These are phyloP conservation scores for Agrocybe chaxingu DNA, from an alignment of 768 basidiomycete species.

Conservation along the genomic window DNA sequence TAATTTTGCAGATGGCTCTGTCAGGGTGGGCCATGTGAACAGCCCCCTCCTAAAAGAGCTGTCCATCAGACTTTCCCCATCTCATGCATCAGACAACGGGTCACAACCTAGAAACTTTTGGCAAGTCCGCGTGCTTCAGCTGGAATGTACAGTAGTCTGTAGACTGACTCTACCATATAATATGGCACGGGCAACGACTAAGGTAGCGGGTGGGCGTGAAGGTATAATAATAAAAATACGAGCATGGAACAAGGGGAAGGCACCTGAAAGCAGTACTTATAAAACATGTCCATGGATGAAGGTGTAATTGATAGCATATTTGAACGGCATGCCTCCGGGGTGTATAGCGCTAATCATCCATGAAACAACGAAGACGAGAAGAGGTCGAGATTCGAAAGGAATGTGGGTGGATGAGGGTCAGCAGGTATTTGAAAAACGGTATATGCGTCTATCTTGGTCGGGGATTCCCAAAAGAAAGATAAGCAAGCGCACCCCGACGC, in stretches of 20 bases:
- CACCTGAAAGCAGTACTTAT: not conserved
- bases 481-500: conserved; percentile 7
- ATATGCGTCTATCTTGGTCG: conserved; percentile 14
- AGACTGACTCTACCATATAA: conserved; percentile 3
- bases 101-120: not conserved
- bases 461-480: conserved; percentile 2
- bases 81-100: conserved; percentile 8
- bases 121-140: conserved; percentile 6
- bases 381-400: conserved; percentile 9
- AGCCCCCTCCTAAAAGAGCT: conserved; percentile 8
- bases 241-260: not conserved
- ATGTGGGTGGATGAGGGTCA: conserved; percentile 12
- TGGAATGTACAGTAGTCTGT: conserved; percentile 9
- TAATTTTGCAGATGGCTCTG: conserved; percentile 24
- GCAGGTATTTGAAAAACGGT: conserved; percentile 16
- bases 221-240: conserved; percentile 11
- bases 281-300: too few species aligned
- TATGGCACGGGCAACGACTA: conserved; percentile 5
- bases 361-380: conserved; percentile 7
- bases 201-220: conserved; percentile 1
- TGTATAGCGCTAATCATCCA: conserved; percentile 12
- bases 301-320: conserved; percentile 2
- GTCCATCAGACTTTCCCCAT: conserved; percentile 13
- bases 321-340: conserved; percentile 16
- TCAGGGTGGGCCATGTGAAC: conserved; percentile 20